Percentiles rank a stretch among this genome's conserved stretches.
Conservation (phyloP, 768 basidiomycete species). For the Hypholoma fasciculare region DNA sequence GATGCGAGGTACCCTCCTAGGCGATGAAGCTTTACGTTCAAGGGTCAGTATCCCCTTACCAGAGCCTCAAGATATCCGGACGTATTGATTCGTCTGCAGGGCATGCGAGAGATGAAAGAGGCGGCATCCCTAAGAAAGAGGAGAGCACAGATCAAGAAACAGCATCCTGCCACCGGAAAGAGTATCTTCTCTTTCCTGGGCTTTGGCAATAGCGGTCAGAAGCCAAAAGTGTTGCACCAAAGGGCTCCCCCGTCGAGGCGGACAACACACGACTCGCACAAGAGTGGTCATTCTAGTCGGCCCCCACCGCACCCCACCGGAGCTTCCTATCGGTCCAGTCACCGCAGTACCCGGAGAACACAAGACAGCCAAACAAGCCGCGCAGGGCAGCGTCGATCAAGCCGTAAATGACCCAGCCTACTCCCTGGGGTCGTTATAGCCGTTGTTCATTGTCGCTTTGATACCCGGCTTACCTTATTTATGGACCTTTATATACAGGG, state of each 20-base stretch:
- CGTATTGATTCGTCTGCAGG: constrained; percentile 29
- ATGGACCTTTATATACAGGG: not conserved
- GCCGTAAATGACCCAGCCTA: constrained; percentile 9
- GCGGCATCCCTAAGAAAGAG: constrained; percentile 35
- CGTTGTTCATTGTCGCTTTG: not conserved
- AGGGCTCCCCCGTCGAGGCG: not conserved
- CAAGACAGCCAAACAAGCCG: constrained; percentile 5
- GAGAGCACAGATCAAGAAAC: constrained; percentile 16
- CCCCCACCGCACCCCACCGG: constrained; percentile 14
- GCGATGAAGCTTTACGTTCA: constrained; percentile 57
- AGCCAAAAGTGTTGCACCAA: constrained; percentile 4
- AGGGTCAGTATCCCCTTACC: constrained; percentile 30
- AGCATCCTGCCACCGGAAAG: constrained; percentile 15
- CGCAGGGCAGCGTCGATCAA: constrained; percentile 13
- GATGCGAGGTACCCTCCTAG: constrained; percentile 69
- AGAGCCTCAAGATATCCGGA: not conserved
- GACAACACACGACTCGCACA: constrained; percentile 4
- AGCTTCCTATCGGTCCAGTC: constrained; percentile 8
- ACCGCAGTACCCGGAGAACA: constrained; percentile 9
- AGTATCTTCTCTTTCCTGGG: constrained; percentile 25
- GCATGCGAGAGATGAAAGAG: constrained; percentile 70
- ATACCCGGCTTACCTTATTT: not conserved
- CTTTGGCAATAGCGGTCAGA: constrained; percentile 8
- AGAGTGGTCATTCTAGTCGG: constrained; percentile 9
- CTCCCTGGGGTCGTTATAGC: too few relatives aligned